Conservation (phyloP, 2,329 filamentous ascomycete genomes). For the Graphilbum sp. region DNA sequence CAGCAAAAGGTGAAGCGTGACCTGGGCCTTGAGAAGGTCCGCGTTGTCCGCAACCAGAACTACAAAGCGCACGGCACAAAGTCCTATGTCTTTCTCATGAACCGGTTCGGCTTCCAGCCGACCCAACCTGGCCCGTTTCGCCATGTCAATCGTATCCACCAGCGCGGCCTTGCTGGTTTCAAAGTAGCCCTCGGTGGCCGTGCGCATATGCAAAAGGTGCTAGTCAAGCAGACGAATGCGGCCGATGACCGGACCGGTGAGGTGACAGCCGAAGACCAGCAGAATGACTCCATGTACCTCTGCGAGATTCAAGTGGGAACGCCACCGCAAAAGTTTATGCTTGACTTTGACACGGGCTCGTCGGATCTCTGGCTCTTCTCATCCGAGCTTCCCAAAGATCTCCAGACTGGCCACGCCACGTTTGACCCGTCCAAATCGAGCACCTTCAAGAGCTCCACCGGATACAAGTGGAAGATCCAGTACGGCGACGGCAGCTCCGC, state of each 20-base stretch:
- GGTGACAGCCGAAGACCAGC: slow-evolving; percentile 44
- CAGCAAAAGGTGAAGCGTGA: slow-evolving; percentile 20
- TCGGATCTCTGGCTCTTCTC: slow-evolving; percentile 53
- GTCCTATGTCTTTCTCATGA: slow-evolving; percentile 44
- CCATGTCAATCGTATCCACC: slow-evolving; percentile 27
- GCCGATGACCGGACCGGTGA: slow-evolving; percentile 20
- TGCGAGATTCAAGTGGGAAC: slow-evolving; percentile 48
- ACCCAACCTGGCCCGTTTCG: slow-evolving; percentile 39
- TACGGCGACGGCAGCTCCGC: slow-evolving; percentile 56
- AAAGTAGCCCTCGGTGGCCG: slow-evolving; percentile 30
- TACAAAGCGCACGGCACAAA: slow-evolving; percentile 43
- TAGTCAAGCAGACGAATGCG: slow-evolving; percentile 20
- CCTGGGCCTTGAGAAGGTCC: slow-evolving; percentile 27
- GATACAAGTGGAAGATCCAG: slow-evolving; percentile 44
- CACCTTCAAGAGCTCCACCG: slow-evolving; percentile 33
- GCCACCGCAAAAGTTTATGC: slow-evolving; percentile 40
- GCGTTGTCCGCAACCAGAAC: slow-evolving; percentile 38
- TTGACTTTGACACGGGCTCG: slow-evolving; percentile 58
- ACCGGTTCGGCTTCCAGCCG: slow-evolving; percentile 29
- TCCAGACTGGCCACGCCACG: slow-evolving; percentile 29
- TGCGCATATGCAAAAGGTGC: slow-evolving; percentile 25
- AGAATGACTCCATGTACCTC: slow-evolving; percentile 52
- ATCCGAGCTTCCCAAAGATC: slow-evolving; percentile 24
- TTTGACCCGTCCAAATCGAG: slow-evolving; percentile 46
- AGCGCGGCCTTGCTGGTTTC: slow-evolving; percentile 23